phyloP scores from a whole-genome alignment of 371 early-diverging fungal species.

The Entomophthora muscae region DNA sequence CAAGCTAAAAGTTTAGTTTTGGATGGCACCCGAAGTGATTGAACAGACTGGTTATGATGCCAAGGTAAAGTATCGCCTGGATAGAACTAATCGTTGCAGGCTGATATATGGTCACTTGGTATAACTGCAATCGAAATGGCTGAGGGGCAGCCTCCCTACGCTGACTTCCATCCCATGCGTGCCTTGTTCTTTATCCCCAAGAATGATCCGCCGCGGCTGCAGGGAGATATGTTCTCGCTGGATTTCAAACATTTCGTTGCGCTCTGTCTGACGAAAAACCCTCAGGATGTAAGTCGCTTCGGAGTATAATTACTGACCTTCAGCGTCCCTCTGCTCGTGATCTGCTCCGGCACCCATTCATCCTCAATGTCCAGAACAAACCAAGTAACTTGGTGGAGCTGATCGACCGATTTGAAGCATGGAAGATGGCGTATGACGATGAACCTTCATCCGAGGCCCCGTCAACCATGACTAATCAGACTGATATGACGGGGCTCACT shows the following conservation, averaged over 20 bases:
- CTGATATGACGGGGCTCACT: constrained; percentile 3
- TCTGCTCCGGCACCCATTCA: constrained; percentile 7
- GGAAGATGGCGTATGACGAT: constrained; percentile 8
- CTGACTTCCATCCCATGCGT: constrained; percentile 83
- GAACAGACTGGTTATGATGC: constrained; percentile 86
- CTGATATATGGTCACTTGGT: constrained; percentile 98
- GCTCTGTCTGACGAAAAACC: constrained; percentile 73
- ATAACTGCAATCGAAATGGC: constrained; percentile 96
- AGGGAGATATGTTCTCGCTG: constrained; percentile 54
- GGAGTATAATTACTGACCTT: background rate
- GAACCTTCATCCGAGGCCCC: constrained; percentile 2
- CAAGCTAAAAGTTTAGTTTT: too few relatives aligned
- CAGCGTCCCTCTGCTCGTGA: constrained; percentile 8
- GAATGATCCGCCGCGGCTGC: constrained; percentile 70
- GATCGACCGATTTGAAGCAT: constrained; percentile 8
- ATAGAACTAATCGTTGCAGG: constrained; percentile 17
- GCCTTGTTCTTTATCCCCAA: constrained; percentile 87
- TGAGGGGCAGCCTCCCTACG: constrained; percentile 81
- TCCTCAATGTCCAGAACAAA: constrained; percentile 7
- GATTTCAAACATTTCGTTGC: constrained; percentile 84
- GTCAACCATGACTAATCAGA: background rate
- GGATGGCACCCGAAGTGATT: constrained; percentile 99
- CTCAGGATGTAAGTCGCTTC: constrained; percentile 34
- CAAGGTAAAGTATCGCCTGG: constrained; percentile 28
- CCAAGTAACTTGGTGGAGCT: constrained; percentile 6